Percentiles rank a stretch among this genome's conserved stretches.
Evolutionary conservation across 176 grass and related monocot species (phyloP).

Genomic region (Oryza longistaminata): DNA sequence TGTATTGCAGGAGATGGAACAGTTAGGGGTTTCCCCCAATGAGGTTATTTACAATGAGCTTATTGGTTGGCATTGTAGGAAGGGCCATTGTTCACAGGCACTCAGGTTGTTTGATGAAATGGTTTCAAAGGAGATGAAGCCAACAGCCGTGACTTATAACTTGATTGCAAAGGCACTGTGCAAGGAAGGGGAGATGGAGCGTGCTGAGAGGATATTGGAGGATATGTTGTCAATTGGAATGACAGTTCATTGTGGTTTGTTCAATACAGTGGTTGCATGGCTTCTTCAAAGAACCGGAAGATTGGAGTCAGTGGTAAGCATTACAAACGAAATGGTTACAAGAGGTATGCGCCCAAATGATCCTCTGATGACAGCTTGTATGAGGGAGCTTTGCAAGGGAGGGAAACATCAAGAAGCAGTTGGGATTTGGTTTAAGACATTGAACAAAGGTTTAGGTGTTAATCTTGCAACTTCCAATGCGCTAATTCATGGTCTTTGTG

Average conservation of each 20-base stretch:
- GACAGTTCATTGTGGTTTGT: constrained; percentile 58
- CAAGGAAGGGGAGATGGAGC: constrained; percentile 67
- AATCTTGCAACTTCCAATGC: constrained; percentile 78
- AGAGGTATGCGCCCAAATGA: constrained; percentile 80
- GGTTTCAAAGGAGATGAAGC: constrained; percentile 53
- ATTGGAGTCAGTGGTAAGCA: constrained; percentile 55
- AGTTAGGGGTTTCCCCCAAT: constrained; percentile 57
- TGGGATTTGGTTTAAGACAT: constrained; percentile 56
- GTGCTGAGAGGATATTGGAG: constrained; percentile 64
- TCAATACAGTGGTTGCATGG: constrained; percentile 69
- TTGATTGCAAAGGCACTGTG: constrained; percentile 67
- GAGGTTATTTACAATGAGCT: constrained; percentile 83
- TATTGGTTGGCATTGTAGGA: constrained; percentile 74
- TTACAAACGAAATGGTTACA: constrained; percentile 63
- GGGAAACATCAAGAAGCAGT: constrained; percentile 61
- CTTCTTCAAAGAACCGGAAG: constrained; percentile 49
- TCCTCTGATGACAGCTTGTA: constrained; percentile 72
- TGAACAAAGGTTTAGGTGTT: constrained; percentile 65
- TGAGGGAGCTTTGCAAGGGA: constrained; percentile 60
- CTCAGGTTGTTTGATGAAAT: constrained; percentile 67
- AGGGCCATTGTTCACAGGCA: constrained; percentile 45
- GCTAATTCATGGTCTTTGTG: constrained; percentile 81
- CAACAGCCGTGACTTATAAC: constrained; percentile 73
- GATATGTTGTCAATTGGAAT: constrained; percentile 75
- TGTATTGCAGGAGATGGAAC: constrained; percentile 68